Conservation (phyloP, 108 stramenopile species). For the Pseudonitzschia delicatissima region DNA sequence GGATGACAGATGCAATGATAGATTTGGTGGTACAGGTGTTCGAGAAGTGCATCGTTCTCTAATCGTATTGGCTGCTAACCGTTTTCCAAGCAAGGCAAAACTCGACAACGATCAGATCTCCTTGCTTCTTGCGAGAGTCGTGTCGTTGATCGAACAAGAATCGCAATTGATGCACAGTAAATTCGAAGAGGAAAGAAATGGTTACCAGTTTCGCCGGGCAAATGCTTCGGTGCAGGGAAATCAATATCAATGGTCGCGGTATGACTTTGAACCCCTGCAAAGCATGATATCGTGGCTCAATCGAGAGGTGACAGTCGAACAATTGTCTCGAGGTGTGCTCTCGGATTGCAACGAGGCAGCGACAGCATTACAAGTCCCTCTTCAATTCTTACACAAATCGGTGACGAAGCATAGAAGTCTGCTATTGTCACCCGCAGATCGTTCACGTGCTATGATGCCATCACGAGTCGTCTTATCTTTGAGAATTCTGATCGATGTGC, state of each 20-base stretch:
- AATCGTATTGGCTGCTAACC: neutral
- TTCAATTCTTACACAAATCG: neutral
- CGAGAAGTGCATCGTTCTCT: slow-evolving; percentile 3
- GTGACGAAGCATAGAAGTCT: too few relatives aligned
- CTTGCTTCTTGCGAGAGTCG: neutral
- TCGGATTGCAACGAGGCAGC: neutral
- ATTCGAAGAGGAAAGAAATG: too few relatives aligned
- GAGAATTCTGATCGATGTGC: slow-evolving; percentile 1
- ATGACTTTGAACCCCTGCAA: neutral
- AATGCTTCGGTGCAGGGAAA: neutral
- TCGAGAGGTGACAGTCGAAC: neutral
- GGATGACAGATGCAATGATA: neutral
- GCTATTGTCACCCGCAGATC: too few relatives aligned
- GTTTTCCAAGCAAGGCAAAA: neutral
- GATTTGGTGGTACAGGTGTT: neutral
- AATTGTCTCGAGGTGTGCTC: neutral
- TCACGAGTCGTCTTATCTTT: neutral
- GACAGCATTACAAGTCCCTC: neutral
- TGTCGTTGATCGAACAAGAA: neutral
- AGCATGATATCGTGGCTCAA: slow-evolving; percentile 3
- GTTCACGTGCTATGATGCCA: too few relatives aligned
- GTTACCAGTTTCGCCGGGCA: neutral
- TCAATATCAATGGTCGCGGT: neutral
- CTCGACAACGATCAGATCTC: neutral
- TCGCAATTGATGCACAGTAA: neutral